Base-by-base conservation (phyloP, 2,329 filamentous ascomycete genomes). In the Colletotrichum chlorophyti region DNA sequence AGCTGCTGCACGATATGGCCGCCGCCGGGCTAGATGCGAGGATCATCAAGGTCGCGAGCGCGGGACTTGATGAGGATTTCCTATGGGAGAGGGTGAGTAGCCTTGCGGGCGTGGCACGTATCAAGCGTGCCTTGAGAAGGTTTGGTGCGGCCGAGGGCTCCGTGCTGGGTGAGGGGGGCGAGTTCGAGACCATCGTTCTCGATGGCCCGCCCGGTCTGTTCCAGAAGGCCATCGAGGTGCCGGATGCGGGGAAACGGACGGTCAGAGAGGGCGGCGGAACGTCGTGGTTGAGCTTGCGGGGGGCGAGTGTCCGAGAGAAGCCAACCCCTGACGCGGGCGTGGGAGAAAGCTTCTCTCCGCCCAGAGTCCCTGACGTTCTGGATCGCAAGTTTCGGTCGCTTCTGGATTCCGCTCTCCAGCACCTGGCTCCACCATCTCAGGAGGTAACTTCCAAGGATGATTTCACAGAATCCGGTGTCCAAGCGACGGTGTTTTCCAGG, bases 31-130 rank as follows among this genome's bases (percentile, higher is more conserved):
- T 96, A 53, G 91, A 97, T 69, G 90, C 93, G n/a, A 83, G 93
- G 59, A 91, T 99, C 69, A 87, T 99, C 76, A 99, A 98, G 76
- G 92, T 97, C 40, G 93, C 95, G 38, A 96, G 91, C 63, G 93
- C 92, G 6, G 95, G 93, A 0, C 79, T 99, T 46, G 91, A 94
- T 67, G 90, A 93, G 65, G 79, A 75, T 32, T 89, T 93, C 66
- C 76, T 99, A 21, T 97, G 93, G 90, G 83, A 85, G 64, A 86
- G 93, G 75, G 90, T 97, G 15, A 86, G 90, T 3, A 83, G 84
- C 66, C 67, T 73, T 5, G 69, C 68, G 21, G 83, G 80, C 6
- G 77, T 81, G 38, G 69, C 68, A 34, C 75, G 78, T 50, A 69
- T 87, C 40, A 76, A 79, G 66, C 76, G 71, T 35, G 80, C 86